A percentile compares a stretch with the other conserved stretches of the same genome.
Conservation (phyloP, 106 monocot species). For the Cymbidium sinense region DNA sequence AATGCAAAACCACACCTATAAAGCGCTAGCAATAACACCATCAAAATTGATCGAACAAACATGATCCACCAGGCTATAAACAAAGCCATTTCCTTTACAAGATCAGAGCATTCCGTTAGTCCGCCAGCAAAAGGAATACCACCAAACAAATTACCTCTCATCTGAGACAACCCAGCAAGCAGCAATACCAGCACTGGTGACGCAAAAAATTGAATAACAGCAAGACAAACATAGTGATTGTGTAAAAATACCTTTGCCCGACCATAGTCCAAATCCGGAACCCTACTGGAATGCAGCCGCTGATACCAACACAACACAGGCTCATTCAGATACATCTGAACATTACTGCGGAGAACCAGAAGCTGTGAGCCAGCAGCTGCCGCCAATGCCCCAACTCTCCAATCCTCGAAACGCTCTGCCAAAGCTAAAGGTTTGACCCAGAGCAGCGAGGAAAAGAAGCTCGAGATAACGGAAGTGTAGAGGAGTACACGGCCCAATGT, state of each 20-base stretch:
- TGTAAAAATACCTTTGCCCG: slow-evolving; percentile 89
- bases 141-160: slow-evolving; percentile 48
- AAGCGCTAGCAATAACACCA: slow-evolving; percentile 35
- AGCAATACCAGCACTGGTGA: slow-evolving; percentile 52
- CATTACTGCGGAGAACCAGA: slow-evolving; percentile 38
- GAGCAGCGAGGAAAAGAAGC: slow-evolving; percentile 28
- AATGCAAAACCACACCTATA: slow-evolving; percentile 53
- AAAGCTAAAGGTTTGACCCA: slow-evolving; percentile 24
- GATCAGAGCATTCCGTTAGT: slow-evolving; percentile 29
- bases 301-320: slow-evolving; percentile 90
- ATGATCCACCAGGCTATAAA: slow-evolving; percentile 85
- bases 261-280: slow-evolving; percentile 64
- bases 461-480: slow-evolving; percentile 23
- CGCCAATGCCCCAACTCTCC: slow-evolving; percentile 25
- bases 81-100: slow-evolving; percentile 63
- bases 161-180: slow-evolving; percentile 48
- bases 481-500: slow-evolving; percentile 22
- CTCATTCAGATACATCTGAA: slow-evolving; percentile 91
- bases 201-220: slow-evolving; percentile 63
- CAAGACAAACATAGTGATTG: slow-evolving; percentile 65
- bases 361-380: slow-evolving; percentile 38
- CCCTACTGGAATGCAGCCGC: slow-evolving; percentile 51
- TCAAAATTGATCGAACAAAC: slow-evolving; percentile 47
- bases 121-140: slow-evolving; percentile 10
- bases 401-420: background rate